Base-by-base conservation (phyloP, 2,329 filamentous ascomycete species). In the Phyllosticta citriasiana region DNA sequence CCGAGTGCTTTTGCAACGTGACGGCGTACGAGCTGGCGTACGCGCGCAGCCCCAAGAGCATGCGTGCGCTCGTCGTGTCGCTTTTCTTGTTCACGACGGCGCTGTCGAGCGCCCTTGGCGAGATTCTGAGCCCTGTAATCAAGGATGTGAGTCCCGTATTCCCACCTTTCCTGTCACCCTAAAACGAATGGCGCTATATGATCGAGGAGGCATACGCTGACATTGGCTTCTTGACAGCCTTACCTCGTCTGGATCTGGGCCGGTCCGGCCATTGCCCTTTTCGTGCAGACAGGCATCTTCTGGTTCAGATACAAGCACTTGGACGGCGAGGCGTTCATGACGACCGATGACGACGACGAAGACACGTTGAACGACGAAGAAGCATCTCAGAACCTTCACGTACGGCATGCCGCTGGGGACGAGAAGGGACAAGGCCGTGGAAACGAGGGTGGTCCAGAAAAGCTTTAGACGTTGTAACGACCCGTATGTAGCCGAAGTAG, bases 321-420 rank as follows among this genome's bases (percentile, higher is more conserved):
- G 27, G 78, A 82, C 57, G 67, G 79, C n/a, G 78, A 80, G 40
- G 72, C 73, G n/a, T 81, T 77, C 67, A 76, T 75, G 69, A 73
- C 65, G 12, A 57, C 56, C 19, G 50, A 57, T 8, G 55, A 61
- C 2, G 51, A 53, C 3, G 19, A 53, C 14, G 51, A 55, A n/a
- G 40, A 47, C 12, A n/a, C 40, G 4, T 47, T 30, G 27, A 30
- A 30, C 27, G 27, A 30, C 9, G 27, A 30, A 30, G 27, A 30
- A 30, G 27, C 27, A 30, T 30, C 27, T 30, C 27, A 30, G 9
- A 8, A 30, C 27, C 6, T 30, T 8, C 27, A 6, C 6, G 27
- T 8, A 30, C 27, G 27, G 27, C 6, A 30, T 8, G 5, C 27
- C 27, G 27, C 27, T 30, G 27, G 6, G 6, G 27, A 30, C 6